Evolutionary conservation across 2,329 filamentous ascomycete genomes (phyloP), one percentile per base, ranked within the genome.

Genomic region (Cercospora janseana): DNA sequence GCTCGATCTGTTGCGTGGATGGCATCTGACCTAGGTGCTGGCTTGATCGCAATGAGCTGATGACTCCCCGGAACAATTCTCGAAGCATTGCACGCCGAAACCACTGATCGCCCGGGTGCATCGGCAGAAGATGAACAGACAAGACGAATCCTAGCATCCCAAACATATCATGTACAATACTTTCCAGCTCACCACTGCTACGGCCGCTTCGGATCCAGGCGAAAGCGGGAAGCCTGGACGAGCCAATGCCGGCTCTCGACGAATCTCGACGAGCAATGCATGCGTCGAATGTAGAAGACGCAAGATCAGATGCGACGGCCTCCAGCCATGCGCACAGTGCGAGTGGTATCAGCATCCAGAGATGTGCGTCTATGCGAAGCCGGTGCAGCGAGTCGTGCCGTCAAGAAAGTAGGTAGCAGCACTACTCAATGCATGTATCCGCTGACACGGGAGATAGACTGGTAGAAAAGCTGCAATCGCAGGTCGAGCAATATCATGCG

Each of bases 221-320:
- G 66, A 68, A 37, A 63, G 61, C 24, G 54, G 63, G 35, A 73
- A 71, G 58, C 20, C 23, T 27, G 35, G 65, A 64, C 47, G 60
- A 62, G 46, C 67, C 66, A 29, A 40, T 28, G 59, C 66, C 16
- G 69, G 66, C 31, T 72, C 72, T 16, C 63, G 72, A 27, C 67
- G 73, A 4, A 75, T 75, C 37, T 75, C 73, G 4, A 76, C 73
- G 3, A 74, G 67, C 60, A 75, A 86, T 63, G 86, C 86, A 28
- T 89, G 86, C 66, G 83, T 86, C 40, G 85, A 87, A 61, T 89
- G 87, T 71, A 84, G 89, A 64, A 79, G 87, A 59, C 80, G 87
- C 55, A 93, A 92, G 70, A 92, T 92, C 48, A 84, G 88, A 56
- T 93, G 88, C 65, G 87, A 91, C 71, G 88, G 88, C 47, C 80